Evolutionary conservation across 441 rosid genomes (phyloP).

Genomic region (Adansonia grandidieri): DNA sequence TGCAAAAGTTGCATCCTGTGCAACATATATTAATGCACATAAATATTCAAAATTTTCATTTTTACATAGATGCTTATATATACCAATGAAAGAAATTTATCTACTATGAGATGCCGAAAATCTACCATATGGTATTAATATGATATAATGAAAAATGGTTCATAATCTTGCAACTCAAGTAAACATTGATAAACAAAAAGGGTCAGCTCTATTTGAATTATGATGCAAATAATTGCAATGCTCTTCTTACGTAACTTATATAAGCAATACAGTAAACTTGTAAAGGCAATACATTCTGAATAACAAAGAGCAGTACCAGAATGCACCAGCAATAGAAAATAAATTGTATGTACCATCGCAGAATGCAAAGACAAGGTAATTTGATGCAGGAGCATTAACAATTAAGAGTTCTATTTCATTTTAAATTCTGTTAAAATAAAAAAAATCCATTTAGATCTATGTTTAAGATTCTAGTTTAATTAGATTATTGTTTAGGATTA

Average conservation of each 20-base stretch:
- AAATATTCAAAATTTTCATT: constrained; percentile 4
- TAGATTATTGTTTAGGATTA: too few species aligned
- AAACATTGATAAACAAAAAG: constrained; percentile 3
- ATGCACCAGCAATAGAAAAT: neutral
- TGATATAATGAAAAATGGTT: neutral
- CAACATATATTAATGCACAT: neutral
- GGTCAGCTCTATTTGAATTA: constrained; percentile 10
- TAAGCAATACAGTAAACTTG: constrained; percentile 20
- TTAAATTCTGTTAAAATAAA: too few species aligned
- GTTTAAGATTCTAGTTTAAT: too few species aligned
- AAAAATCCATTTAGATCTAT: too few species aligned
- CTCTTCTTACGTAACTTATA: constrained; percentile 1
- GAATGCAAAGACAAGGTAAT: neutral
- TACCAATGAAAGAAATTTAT: neutral
- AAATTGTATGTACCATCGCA: neutral
- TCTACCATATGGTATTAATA: neutral
- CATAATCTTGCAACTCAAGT: neutral
- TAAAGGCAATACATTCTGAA: constrained; percentile 8
- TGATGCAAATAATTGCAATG: neutral
- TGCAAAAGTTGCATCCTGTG: constrained; percentile 59
- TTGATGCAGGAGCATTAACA: too few species aligned
- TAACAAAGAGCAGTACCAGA: neutral
- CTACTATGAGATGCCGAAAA: neutral
- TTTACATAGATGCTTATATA: neutral
- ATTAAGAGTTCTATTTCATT: too few species aligned